A percentile compares a stretch with the other conserved stretches of the same genome.
Conservation (phyloP, 805 yeast species). For the Komagataella ulmi region DNA sequence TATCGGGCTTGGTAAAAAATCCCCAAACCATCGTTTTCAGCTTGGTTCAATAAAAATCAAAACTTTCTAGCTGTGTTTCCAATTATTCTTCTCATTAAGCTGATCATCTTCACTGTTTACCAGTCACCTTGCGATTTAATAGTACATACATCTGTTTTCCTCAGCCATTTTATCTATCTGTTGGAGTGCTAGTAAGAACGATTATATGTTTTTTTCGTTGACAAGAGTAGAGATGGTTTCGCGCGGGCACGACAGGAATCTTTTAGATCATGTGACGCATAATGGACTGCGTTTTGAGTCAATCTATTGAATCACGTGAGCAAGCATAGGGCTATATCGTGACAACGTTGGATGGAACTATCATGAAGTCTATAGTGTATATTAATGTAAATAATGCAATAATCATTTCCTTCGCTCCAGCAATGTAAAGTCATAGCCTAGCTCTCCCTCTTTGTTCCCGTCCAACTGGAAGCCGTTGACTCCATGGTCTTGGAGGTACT, state of each 20-base stretch:
- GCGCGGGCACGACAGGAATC: not conserved
- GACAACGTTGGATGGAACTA: no score
- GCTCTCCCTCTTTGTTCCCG: slow-evolving; percentile 24
- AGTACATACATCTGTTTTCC: slow-evolving; percentile 90
- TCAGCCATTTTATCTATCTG: slow-evolving; percentile 60
- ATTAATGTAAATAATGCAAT: not conserved
- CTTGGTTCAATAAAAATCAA: not conserved
- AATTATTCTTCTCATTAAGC: not conserved
- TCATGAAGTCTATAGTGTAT: not conserved
- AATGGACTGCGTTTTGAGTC: not conserved
- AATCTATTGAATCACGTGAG: not conserved
- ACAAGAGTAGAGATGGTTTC: not conserved
- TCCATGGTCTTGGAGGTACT: slow-evolving; percentile 24
- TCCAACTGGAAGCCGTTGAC: slow-evolving; percentile 14
- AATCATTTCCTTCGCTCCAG: slow-evolving; percentile 28
- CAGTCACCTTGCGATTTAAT: slow-evolving; percentile 2
- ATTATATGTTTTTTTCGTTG: not conserved
- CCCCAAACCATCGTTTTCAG: not conserved
- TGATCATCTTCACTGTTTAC: not conserved
- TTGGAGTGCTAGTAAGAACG: not conserved
- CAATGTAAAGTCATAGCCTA: slow-evolving; percentile 44
- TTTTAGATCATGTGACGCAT: not conserved
- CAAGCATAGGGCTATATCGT: not conserved
- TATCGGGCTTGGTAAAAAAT: not conserved
- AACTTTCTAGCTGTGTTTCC: not conserved